Percentiles rank a stretch among this genome's conserved stretches.
These are phyloP conservation scores for Strobilomyces confusus DNA, from an alignment of 768 basidiomycete genomes.

Conservation along the genomic window DNA sequence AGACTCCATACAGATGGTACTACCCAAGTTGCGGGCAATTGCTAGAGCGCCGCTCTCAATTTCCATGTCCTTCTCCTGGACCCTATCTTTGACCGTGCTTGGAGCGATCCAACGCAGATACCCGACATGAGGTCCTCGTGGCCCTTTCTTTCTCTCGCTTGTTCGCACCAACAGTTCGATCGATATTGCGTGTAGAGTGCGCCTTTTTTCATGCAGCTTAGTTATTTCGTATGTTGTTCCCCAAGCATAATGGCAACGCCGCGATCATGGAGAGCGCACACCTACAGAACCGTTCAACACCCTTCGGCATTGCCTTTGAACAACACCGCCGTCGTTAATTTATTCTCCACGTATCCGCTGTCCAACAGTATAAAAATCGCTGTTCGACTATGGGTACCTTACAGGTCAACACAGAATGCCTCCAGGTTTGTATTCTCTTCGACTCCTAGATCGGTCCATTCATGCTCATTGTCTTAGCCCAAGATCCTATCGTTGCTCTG, in stretches of 20 bases:
- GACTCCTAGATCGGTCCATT: not conserved
- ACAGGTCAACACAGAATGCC: conserved; percentile 23
- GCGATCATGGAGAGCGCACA: conserved; percentile 28
- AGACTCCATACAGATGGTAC: not conserved
- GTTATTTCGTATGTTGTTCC: conserved; percentile 27
- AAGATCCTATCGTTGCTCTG: conserved; percentile 31
- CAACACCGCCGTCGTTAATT: conserved; percentile 26
- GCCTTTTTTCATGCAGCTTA: conserved; percentile 30
- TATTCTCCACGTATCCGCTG: conserved; percentile 16
- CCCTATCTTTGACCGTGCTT: conserved; percentile 24
- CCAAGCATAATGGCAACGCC: conserved; percentile 24
- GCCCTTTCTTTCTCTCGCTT: conserved; percentile 28
- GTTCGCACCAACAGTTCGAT: conserved; percentile 32
- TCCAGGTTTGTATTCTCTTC: conserved; percentile 9
- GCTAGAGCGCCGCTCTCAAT: conserved; percentile 19
- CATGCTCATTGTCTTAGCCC: conserved; percentile 18
- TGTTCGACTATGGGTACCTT: conserved; percentile 12
- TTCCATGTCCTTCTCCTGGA: conserved; percentile 21
- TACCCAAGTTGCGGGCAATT: conserved; percentile 12
- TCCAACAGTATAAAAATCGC: conserved; percentile 26
- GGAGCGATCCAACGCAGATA: conserved; percentile 35
- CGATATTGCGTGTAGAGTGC: conserved; percentile 32
- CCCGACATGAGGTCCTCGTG: conserved; percentile 37
- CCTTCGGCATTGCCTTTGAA: conserved; percentile 27
- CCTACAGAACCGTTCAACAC: conserved; percentile 21